Base-by-base conservation (phyloP, 805 yeast genomes). In the Yamadazyma sp. region DNA sequence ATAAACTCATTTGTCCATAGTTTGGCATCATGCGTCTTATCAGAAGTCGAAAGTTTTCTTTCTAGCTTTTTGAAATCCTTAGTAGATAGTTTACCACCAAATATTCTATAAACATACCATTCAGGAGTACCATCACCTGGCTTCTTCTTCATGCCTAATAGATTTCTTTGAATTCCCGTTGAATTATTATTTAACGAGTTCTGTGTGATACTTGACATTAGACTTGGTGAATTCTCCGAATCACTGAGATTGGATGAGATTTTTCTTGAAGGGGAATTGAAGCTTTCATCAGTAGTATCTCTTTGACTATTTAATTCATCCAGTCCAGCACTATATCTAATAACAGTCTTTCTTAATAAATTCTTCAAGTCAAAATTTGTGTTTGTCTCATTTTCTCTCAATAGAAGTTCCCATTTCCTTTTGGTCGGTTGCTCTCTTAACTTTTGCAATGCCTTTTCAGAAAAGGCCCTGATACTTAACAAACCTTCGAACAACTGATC, bases 371-470 rank as follows among this genome's bases (percentile, higher is more conserved):
- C 69, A 33, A 67, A 66, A 8, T 52, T 51, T 2, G 53, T 38
- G 38, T 66, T 68, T 5, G 57, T 53, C 43, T 66, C 70, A 40
- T 54, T 58, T 41, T 68, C 73, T 27, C 64, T 44, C n/a, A 67
- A 45, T 10, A 68, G 48, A 10, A 68, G 49, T 43, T 68, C 72
- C 73, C 73, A 68, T 43, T 68, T 68, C 16, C 73, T 43, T 31
- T 50, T 56, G 3, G 61, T 49, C 4, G 69, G 49, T 33, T 53
- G 59, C 15, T 56, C 58, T 25, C 57, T 47, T 35, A 67, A 48
- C 1, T 62, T 49, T 30, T 48, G 54, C 6, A 60, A 35, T 2
- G 69, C 63, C 24, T 51, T 47, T n/a, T 55, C 64, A 1, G 68
- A 53, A 33, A 68, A 66, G 0, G 55, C 69, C 29, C 73, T 47